Evolutionary conservation across 2,329 filamentous ascomycete species (phyloP), one percentile per base, ranked within the genome.

Genomic region (Calonectria montana): DNA sequence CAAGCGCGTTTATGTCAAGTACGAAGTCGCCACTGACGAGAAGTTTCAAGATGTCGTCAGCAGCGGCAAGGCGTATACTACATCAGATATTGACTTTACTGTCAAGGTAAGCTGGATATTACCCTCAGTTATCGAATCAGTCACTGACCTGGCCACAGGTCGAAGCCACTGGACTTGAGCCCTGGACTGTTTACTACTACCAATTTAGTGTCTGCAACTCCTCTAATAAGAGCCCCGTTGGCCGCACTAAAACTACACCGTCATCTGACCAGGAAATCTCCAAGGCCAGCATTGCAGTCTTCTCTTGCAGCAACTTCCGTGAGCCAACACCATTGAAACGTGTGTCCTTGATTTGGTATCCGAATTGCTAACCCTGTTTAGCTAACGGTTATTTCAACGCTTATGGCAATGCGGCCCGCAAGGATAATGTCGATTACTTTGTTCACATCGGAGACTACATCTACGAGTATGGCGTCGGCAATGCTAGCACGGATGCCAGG

Each of bases 241-340:
- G 53, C 3, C 53, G 31, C 29, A 27, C 53, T 13, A 59, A 59
- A 21, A 59, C 53, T 5, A 39, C 53, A 3, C 53, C 53, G 6
- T 39, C 53, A 16, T 39, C 53, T 6, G 21, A 39, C 21, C 53
- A 59, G 23, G 53, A 59, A 21, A 39, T 59, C 4, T 59, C 53
- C 13, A 21, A 39, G 1, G 53, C 53, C 16, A 59, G 53, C 53
- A 39, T 59, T 39, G 53, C 53, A 18, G 53, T 59, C 0, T 59
- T 59, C 39, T 59, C 53, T 15, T 59, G 53, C 53, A 59, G 53
- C 53, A 59, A 59, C 21, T 59, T 59, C 12, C 53, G 53, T 59
- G 37, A 59, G 53, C 35, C 53, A 39, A 59, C 23, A 5, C 3
- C 35, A 5, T 10, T 16, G 13, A 18, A 16, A 10, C 23, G 4